Evolutionary conservation across 345 rosid species (phyloP), one percentile per base, ranked within the genome.

Genomic region (Diplotaxis tenuifolia): DNA sequence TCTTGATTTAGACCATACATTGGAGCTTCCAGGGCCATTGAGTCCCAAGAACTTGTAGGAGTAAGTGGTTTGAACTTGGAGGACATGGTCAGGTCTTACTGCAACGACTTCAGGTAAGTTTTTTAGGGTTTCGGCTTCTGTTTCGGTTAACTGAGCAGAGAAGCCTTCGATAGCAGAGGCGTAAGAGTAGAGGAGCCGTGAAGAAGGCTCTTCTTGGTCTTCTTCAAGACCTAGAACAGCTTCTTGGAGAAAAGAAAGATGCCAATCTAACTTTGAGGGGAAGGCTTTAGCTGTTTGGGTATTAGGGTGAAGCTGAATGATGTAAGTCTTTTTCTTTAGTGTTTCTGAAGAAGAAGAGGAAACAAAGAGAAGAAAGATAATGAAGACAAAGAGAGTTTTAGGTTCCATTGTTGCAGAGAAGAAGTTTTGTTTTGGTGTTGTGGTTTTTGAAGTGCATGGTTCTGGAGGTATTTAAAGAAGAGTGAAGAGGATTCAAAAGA

Each of bases 21-120:
- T 55, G 16, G 88, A 80, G 68, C 78, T 84, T 36, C 84, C 83
- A 5, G 54, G n/a, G 20, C 82, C 72, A 68, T 74, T 70, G 1
- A 87, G 93, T 67, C 96, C 96, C 62, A 93, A 78, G 87, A 93
- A 93, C 70, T 89, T 83, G 79, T 88, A 89, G 29, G 98, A 93
- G 68, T 90, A 89, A 53, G 98, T 90, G 2, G 98, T 93, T 15
- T 90, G 98, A 56, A 93, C 61, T 5, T 89, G 87, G 25, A 84
- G 82, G 61, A 78, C 81, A 71, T 73, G 78, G 79, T 94, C 97
- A 19, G 90, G 96, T 59, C 96, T 82, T 9, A 91, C 73, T 21
- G 93, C 84, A 62, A 94, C 69, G 57, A 94, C 96, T 65, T 85
- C 84, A 6, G 87, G 91, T 71, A 81, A 71, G 38, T 65, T 84